A percentile compares a stretch with the other conserved stretches of the same genome.
Evolutionary conservation across 1,139 yeast genomes (phyloP).

Genomic region (Suhomyces anneliseae): DNA sequence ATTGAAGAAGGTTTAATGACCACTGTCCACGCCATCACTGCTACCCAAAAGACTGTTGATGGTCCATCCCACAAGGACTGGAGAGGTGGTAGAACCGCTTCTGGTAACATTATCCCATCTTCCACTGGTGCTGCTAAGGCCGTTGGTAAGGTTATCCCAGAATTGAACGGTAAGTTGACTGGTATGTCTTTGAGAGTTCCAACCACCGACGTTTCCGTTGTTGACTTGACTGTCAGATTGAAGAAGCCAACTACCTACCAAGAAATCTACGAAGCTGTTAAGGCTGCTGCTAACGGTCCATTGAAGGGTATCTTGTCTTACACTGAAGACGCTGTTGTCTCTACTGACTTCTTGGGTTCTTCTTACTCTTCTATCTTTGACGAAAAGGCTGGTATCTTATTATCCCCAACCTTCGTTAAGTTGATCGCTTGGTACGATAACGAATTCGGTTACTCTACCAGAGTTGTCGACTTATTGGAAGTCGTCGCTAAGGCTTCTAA

Average conservation of each 20-base stretch:
- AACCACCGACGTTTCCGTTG: slow-evolving; percentile 82
- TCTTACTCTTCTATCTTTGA: slow-evolving; percentile 79
- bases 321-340: slow-evolving; percentile 87
- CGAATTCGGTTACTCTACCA: slow-evolving; percentile 90
- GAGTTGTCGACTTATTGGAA: slow-evolving; percentile 83
- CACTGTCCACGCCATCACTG: slow-evolving; percentile 88
- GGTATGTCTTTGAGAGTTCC: slow-evolving; percentile 90
- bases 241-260: slow-evolving; percentile 70
- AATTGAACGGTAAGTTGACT: slow-evolving; percentile 83
- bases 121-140: slow-evolving; percentile 95
- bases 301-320: slow-evolving; percentile 77
- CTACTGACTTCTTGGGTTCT: slow-evolving; percentile 80
- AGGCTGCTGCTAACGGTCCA: slow-evolving; percentile 67
- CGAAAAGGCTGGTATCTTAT: slow-evolving; percentile 81
- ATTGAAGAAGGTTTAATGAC: slow-evolving; percentile 88
- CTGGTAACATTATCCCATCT: slow-evolving; percentile 86
- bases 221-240: slow-evolving; percentile 69
- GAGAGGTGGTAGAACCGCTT: slow-evolving; percentile 94
- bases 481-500: slow-evolving; percentile 56
- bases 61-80: slow-evolving; percentile 94
- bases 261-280: slow-evolving; percentile 70
- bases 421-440: slow-evolving; percentile 89
- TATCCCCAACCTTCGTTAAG: slow-evolving; percentile 81
- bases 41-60: slow-evolving; percentile 88
- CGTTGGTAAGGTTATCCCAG: slow-evolving; percentile 88